Evolutionary conservation across 2,329 filamentous ascomycete genomes (phyloP), one percentile per base, ranked within the genome.

Genomic region (Ceratocystis cubensis): DNA sequence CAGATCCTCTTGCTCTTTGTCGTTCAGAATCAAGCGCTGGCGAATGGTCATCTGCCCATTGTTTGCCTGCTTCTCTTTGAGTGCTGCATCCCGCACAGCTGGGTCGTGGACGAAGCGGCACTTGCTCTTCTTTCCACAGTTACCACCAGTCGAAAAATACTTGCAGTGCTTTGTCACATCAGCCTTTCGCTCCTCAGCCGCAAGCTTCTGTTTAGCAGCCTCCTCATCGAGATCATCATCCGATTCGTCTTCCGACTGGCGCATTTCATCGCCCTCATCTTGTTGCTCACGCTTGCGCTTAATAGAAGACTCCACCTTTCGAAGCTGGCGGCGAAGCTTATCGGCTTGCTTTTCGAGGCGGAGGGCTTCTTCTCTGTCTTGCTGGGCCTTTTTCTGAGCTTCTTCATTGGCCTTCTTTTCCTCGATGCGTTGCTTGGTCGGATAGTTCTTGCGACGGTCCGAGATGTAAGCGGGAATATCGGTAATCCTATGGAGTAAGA

Each of bases 401-500:
- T 76, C 72, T 71, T 76, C 75, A 67, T 76, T 77, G 71, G 80
- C 80, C 69, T 84, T 82, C 75, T 83, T 89, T 69, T 84, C 84
- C 69, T 84, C 81, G 69, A 85, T 78, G 66, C 89, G 85, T 68
- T 84, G 84, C 73, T 84, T 84, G 1, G 92, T 96, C 1, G 93
- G 93, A 73, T 84, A 97, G 64, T 87, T 86, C 70, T 84, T 87
- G 73, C 82, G 88, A 68, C 93, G 85, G 74, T 96, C 91, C 63
- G 85, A 85, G 69, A 95, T 84, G 85, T 91, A 97, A 5, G 84
- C 83, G 28, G 84, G 82, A 66, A 96, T 81, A 72, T 96, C 91
- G 67, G 83, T 83, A 17, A 83, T 78, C 67, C 81, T 84, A 65
- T 37, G 45, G 17, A 15, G 33, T 44, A 44, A 3, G 37, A 61